These are phyloP conservation scores for Tolypocladium paradoxum DNA, from an alignment of 2,329 filamentous ascomycete genomes.

Conservation along the genomic window DNA sequence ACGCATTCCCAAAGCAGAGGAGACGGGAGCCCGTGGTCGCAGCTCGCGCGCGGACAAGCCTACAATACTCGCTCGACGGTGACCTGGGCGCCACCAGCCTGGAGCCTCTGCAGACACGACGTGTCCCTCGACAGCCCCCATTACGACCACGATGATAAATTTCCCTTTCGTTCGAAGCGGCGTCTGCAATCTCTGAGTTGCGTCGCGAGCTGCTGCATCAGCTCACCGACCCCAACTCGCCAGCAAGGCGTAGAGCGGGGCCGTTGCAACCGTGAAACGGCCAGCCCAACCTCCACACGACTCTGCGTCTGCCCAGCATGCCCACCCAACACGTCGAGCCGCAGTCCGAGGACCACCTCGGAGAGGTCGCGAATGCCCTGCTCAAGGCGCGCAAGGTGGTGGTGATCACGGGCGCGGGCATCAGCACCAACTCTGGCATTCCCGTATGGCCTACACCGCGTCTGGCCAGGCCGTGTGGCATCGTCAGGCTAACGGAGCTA, in stretches of 20 bases:
- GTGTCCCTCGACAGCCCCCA: neutral
- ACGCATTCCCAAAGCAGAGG: neutral
- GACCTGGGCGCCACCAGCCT: neutral
- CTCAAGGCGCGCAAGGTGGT: conserved; percentile 58
- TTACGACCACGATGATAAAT: neutral
- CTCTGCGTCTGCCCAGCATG: conserved; percentile 30
- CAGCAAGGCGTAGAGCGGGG: neutral
- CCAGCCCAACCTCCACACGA: neutral
- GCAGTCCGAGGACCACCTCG: conserved; percentile 42
- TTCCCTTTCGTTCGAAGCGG: neutral
- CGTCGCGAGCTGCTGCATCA: neutral
- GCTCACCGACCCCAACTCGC: neutral
- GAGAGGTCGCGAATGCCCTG: conserved; percentile 53
- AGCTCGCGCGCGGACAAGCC: neutral
- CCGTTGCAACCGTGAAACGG: neutral
- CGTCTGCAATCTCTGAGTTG: neutral
- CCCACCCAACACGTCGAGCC: conserved; percentile 46
- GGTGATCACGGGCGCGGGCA: conserved; percentile 61
- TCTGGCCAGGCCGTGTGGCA: neutral
- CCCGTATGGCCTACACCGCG: conserved; percentile 37
- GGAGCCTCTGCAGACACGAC: neutral
- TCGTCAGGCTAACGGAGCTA: conserved; percentile 18
- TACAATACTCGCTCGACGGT: neutral
- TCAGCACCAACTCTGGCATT: conserved; percentile 67
- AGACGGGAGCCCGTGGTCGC: neutral